phyloP scores from a whole-genome alignment of 164 flowering plant species.

The Vitis amurensis region DNA sequence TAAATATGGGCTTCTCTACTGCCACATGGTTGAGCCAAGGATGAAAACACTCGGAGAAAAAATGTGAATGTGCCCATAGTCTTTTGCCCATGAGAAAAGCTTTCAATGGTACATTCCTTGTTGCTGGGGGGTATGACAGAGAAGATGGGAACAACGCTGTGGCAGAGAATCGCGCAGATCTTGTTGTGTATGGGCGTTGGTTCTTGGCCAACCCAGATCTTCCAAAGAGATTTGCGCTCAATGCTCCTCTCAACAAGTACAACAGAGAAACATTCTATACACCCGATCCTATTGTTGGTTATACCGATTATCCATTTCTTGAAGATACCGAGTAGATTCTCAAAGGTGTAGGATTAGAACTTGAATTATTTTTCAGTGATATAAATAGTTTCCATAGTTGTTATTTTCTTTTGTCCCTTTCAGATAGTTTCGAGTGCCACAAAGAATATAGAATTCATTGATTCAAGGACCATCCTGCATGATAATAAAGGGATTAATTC shows the following conservation, averaged over 20 bases:
- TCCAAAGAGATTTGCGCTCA: slow-evolving; percentile 17
- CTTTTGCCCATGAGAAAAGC: slow-evolving; percentile 48
- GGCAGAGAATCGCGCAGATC: slow-evolving; percentile 25
- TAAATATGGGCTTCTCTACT: slow-evolving; percentile 39
- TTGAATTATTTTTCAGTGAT: no score
- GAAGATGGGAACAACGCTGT: slow-evolving; percentile 45
- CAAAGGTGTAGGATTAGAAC: no score
- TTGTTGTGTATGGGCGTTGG: slow-evolving; percentile 22
- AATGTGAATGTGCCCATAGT: slow-evolving; percentile 26
- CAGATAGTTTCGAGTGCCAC: no score
- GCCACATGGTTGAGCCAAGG: slow-evolving; percentile 61
- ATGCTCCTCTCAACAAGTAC: slow-evolving; percentile 23
- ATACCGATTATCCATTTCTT: slow-evolving; percentile 31
- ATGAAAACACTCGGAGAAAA: slow-evolving; percentile 30
- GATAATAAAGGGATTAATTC: no score
- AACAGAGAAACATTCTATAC: slow-evolving; percentile 21
- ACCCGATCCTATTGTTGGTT: slow-evolving; percentile 21
- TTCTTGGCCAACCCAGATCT: slow-evolving; percentile 30
- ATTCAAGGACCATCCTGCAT: no score
- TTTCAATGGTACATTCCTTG: slow-evolving; percentile 46
- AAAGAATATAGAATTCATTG: no score
- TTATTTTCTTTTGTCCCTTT: no score
- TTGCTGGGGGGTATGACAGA: slow-evolving; percentile 45
- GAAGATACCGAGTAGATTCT: neutral
- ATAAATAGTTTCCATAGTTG: no score